Base-by-base conservation (phyloP, 805 yeast genomes). In the Naumovozyma baii region DNA sequence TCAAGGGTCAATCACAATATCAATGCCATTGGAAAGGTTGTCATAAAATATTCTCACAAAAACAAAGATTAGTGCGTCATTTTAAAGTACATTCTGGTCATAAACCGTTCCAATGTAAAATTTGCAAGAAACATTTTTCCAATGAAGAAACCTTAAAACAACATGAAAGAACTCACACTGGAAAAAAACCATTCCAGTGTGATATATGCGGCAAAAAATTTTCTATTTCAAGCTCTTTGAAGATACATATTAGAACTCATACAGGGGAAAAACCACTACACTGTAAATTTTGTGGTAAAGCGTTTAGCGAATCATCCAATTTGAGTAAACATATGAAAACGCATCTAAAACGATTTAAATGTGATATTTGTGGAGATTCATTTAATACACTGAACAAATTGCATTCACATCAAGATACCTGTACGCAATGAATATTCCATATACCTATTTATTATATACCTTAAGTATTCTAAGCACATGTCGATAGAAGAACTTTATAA, bases 301-400 rank as follows among this genome's bases (percentile, higher is more conserved):
- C 84, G 39, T 90, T 90, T 55, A 80, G 90, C 43, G 97, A 92
- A 59, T 78, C 90, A 36, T 81, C 94, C 14, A 92, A 90, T 58
- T 66, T 90, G 50, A 79, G 83, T 16, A 90, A 90, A 52, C 98
- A 90, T 59, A 72, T 85, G 78, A 81, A 74, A 54, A 81, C 78
- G 1, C 98, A 90, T 58, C 63, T 66, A 32, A 71, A 78, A 42
- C 53, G 61, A 36, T 74, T 58, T 54, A 67, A 64, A 42, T 80
- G 85, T 54, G 65, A 60, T 1, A 44, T 49, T 19, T 80, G 86
- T 52, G 63, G 68, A n/a, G 67, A 62, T 49, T 69, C 72, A 42
- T 80, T 78, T 46, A 70, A 70, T 18, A 66, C 61, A 40, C 63
- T 66, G 42, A 62, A 61, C 8, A 70, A 67, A 43, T 61, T 62